phyloP scores from a whole-genome alignment of 1,139 yeast genomes.

The Hyphopichia fennica region DNA sequence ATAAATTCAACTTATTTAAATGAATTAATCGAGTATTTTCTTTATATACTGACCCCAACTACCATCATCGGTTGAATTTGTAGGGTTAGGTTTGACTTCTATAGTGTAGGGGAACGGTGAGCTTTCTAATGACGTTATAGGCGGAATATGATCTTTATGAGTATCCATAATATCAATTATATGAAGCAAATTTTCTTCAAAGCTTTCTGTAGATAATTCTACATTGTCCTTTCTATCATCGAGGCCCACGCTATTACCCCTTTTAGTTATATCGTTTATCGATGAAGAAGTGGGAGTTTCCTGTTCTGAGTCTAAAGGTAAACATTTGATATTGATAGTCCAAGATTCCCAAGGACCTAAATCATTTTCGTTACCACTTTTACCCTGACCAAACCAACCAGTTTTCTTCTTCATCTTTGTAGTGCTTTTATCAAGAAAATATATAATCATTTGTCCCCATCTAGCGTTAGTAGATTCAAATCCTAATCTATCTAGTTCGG shows the following conservation, averaged over 20 bases:
- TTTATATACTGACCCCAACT: slow-evolving; percentile 53
- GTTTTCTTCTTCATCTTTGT: slow-evolving; percentile 34
- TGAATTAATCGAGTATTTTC: slow-evolving; percentile 38
- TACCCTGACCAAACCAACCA: slow-evolving; percentile 45
- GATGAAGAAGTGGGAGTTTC: neutral
- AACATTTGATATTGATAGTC: slow-evolving; percentile 36
- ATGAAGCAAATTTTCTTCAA: slow-evolving; percentile 43
- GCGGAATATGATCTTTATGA: slow-evolving; percentile 70
- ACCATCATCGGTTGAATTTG: slow-evolving; percentile 22
- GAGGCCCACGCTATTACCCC: neutral
- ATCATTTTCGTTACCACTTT: slow-evolving; percentile 21
- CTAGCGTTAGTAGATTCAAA: too few relatives aligned
- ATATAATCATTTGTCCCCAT: slow-evolving; percentile 25
- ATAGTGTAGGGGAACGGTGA: slow-evolving; percentile 66
- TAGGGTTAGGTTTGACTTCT: slow-evolving; percentile 20
- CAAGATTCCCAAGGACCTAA: slow-evolving; percentile 44
- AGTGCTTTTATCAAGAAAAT: slow-evolving; percentile 27
- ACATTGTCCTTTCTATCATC: slow-evolving; percentile 11
- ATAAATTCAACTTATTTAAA: neutral
- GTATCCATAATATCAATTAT: slow-evolving; percentile 54
- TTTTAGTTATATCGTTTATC: neutral
- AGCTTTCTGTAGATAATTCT: slow-evolving; percentile 31
- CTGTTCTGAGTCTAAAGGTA: slow-evolving; percentile 19
- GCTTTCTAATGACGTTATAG: slow-evolving; percentile 64
- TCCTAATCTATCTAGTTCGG: slow-evolving; percentile 1